phyloP scores from a whole-genome alignment of 352 stramenopile species.

The Pythium monospermum region DNA sequence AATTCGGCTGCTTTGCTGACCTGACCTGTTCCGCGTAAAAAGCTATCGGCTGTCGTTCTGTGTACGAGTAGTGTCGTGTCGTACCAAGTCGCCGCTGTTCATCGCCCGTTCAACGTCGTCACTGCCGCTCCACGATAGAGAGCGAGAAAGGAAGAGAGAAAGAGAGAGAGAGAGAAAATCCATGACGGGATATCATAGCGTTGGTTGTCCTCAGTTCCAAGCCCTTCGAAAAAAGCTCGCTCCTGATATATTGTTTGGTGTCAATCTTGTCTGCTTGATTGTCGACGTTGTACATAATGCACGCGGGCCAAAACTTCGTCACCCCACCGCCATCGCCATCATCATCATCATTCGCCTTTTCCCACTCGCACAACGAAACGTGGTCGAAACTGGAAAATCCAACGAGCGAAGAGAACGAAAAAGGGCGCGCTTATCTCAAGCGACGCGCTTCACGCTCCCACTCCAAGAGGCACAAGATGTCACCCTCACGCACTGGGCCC shows the following conservation, averaged over 20 bases:
- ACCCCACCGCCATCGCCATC: conserved; percentile 1
- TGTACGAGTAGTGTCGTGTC: too few relatives aligned
- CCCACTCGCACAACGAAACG: too few relatives aligned
- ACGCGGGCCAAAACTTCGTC: conserved; percentile 3
- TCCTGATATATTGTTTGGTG: conserved; percentile 26
- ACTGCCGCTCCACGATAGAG: not conserved
- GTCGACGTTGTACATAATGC: conserved; percentile 6
- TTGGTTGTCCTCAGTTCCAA: too few relatives aligned
- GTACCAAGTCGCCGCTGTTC: too few relatives aligned
- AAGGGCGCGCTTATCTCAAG: conserved; percentile 92
- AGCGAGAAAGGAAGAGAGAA: not conserved
- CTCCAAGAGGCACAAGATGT: conserved; percentile 99
- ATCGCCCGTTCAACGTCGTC: too few relatives aligned
- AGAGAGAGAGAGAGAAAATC: not conserved
- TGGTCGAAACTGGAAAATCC: too few relatives aligned
- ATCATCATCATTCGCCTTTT: conserved; percentile 16
- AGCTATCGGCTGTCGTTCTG: too few relatives aligned
- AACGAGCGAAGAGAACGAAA: too few relatives aligned
- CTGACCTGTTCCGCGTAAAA: too few relatives aligned
- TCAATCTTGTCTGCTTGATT: conserved; percentile 21
- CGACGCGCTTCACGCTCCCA: conserved; percentile 99
- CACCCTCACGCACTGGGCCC: conserved; percentile 96
- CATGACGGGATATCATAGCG: too few relatives aligned
- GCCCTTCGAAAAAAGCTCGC: conserved; percentile 13
- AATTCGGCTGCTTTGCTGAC: too few relatives aligned